Percentiles rank a stretch among this genome's conserved stretches.
phyloP scores from a whole-genome alignment of 2,329 filamentous ascomycete species.

The Fusarium sp. region DNA sequence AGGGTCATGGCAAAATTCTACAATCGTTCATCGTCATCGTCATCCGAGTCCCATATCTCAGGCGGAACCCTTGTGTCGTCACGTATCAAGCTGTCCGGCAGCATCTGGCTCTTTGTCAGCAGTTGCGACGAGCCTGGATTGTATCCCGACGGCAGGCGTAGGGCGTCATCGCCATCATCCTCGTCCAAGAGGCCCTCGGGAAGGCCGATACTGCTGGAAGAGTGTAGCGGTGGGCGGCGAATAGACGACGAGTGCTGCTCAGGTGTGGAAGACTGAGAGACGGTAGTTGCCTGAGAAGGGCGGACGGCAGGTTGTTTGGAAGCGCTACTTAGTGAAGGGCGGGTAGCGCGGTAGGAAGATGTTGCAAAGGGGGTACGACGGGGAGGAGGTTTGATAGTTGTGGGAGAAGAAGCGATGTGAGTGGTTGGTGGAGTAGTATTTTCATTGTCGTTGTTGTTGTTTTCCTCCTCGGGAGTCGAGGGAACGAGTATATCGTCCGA shows the following conservation, averaged over 20 bases:
- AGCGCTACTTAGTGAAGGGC: conserved; percentile 22
- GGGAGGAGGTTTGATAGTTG: conserved; percentile 32
- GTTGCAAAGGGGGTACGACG: conserved; percentile 15
- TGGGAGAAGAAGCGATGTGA: conserved; percentile 11
- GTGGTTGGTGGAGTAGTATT: conserved; percentile 24
- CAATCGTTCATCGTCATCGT: conserved; percentile 40
- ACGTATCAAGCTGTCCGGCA: conserved; percentile 57
- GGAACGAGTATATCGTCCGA: conserved; percentile 48
- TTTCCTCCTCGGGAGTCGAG: conserved; percentile 44
- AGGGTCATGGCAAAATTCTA: conserved; percentile 6
- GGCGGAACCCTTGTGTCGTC: conserved; percentile 47
- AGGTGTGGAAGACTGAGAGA: conserved; percentile 48
- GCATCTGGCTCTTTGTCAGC: conserved; percentile 60
- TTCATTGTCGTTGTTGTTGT: conserved; percentile 3
- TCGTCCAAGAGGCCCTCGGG: conserved; percentile 27
- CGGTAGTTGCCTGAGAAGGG: conserved; percentile 51
- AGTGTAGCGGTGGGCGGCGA: conserved; percentile 21
- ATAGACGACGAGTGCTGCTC: conserved; percentile 30
- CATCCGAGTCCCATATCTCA: conserved; percentile 52
- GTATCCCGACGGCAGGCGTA: conserved; percentile 17
- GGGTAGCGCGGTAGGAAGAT: conserved; percentile 31
- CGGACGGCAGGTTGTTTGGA: conserved; percentile 24
- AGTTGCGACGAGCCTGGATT: conserved; percentile 54
- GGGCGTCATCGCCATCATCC: conserved; percentile 42
- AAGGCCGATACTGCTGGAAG: conserved; percentile 42